Conservation (phyloP, 176 grass and related monocot genomes). For the Carex kokanica region DNA sequence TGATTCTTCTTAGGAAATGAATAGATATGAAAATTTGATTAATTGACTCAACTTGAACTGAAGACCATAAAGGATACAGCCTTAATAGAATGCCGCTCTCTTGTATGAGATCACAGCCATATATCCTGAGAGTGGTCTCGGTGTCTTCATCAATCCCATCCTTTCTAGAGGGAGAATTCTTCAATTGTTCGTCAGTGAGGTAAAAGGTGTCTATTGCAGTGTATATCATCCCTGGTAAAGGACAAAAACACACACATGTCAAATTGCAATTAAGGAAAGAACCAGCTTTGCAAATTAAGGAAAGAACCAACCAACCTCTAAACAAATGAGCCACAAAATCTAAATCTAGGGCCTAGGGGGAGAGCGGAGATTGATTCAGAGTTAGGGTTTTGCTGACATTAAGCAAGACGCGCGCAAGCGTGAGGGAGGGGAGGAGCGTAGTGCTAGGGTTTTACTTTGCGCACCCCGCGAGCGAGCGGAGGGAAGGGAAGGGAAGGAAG, state of each 20-base stretch:
- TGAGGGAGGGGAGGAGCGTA: no score
- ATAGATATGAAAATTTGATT: neutral
- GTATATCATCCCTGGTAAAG: conserved; percentile 57
- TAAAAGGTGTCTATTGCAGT: conserved; percentile 92
- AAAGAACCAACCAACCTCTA: no score
- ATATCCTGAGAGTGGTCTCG: conserved; percentile 64
- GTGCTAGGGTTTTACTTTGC: no score
- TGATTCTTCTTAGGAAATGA: neutral
- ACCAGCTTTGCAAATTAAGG: no score
- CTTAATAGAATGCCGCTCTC: conserved; percentile 85
- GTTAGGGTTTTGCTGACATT: no score
- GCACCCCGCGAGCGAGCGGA: no score
- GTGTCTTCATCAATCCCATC: conserved; percentile 83
- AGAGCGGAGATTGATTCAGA: no score
- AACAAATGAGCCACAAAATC: no score
- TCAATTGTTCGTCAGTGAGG: conserved; percentile 70
- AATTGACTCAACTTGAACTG: neutral
- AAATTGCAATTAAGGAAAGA: no score
- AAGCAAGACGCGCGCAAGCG: no score
- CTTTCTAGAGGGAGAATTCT: conserved; percentile 75
- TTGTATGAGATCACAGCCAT: conserved; percentile 88
- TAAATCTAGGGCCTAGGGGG: no score
- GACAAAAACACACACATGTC: neutral
- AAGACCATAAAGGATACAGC: conserved; percentile 53
- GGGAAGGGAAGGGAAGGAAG: no score